phyloP scores from a whole-genome alignment of 1,284 basidiomycete species.

The Baeospora myosura region DNA sequence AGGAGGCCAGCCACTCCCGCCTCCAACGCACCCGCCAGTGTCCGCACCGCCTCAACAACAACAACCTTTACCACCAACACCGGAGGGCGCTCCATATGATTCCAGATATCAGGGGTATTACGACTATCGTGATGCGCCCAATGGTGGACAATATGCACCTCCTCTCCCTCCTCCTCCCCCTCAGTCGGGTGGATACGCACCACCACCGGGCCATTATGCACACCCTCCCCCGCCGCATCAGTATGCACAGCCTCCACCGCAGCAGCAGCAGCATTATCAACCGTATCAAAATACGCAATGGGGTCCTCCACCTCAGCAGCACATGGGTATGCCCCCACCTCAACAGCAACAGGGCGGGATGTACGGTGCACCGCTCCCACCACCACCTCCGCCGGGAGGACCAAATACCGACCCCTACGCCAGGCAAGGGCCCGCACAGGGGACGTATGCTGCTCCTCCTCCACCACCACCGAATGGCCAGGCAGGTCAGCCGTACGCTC shows the following conservation, averaged over 20 bases:
- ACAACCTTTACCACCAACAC: not conserved
- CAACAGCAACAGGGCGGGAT: not conserved
- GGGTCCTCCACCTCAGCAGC: slow-evolving; percentile 3
- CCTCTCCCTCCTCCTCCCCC: not conserved
- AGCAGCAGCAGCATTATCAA: slow-evolving; percentile 8
- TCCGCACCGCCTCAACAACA: not conserved
- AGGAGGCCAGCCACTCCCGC: not conserved
- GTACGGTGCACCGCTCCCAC: not conserved
- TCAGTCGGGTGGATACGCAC: not conserved
- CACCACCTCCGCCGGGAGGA: not conserved
- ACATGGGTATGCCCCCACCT: not conserved
- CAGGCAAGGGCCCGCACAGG: not conserved
- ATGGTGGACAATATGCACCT: not conserved
- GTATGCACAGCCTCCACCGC: slow-evolving; percentile 11
- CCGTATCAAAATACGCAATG: not conserved
- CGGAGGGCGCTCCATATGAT: not conserved
- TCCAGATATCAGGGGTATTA: not conserved
- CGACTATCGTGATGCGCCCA: not conserved
- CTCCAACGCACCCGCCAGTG: not conserved
- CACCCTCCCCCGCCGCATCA: slow-evolving; percentile 20
- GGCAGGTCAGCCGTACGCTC: not conserved
- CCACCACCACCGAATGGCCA: not conserved
- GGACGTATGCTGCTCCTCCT: slow-evolving; percentile 1
- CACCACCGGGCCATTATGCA: slow-evolving; percentile 2
- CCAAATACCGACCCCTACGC: not conserved